Conservation (phyloP, 305 asterid genomes). For the Plantago coronopus region DNA sequence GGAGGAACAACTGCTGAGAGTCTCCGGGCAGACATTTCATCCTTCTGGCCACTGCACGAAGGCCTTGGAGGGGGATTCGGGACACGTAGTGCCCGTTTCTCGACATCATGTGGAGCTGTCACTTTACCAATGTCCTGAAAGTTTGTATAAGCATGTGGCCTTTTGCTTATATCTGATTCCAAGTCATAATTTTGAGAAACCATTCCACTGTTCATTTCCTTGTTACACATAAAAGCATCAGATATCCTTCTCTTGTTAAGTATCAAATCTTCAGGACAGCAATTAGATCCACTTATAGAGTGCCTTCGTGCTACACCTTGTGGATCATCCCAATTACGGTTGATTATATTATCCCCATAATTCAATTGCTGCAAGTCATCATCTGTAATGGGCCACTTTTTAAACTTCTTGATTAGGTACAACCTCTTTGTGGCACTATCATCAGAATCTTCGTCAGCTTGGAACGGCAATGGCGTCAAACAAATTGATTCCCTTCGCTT, state of each 20-base stretch:
- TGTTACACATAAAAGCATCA: constrained; percentile 67
- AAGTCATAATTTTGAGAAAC: constrained; percentile 45
- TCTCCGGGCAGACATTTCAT: constrained; percentile 35
- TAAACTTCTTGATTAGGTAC: constrained; percentile 66
- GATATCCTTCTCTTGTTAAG: constrained; percentile 65
- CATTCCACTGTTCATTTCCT: constrained; percentile 55
- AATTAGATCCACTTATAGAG: constrained; percentile 72
- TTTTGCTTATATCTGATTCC: constrained; percentile 31
- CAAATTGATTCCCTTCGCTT: constrained; percentile 55
- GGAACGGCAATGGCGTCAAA: constrained; percentile 54
- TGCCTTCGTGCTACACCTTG: constrained; percentile 55
- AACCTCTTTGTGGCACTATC: constrained; percentile 43
- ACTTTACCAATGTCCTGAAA: constrained; percentile 43
- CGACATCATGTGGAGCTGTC: constrained; percentile 55
- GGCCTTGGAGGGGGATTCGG: constrained; percentile 96
- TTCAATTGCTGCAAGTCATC: constrained; percentile 56
- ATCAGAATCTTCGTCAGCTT: constrained; percentile 46
- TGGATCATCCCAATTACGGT: constrained; percentile 40
- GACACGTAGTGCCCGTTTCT: constrained; percentile 63
- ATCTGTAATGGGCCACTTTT: constrained; percentile 76
- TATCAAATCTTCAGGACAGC: constrained; percentile 43
- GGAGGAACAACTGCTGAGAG: constrained; percentile 34
- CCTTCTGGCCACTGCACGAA: constrained; percentile 39
- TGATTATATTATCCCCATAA: constrained; percentile 29
- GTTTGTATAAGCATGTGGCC: constrained; percentile 27